These are phyloP conservation scores for Thelonectria rubi DNA, from an alignment of 2,329 filamentous ascomycete species.

Conservation along the genomic window DNA sequence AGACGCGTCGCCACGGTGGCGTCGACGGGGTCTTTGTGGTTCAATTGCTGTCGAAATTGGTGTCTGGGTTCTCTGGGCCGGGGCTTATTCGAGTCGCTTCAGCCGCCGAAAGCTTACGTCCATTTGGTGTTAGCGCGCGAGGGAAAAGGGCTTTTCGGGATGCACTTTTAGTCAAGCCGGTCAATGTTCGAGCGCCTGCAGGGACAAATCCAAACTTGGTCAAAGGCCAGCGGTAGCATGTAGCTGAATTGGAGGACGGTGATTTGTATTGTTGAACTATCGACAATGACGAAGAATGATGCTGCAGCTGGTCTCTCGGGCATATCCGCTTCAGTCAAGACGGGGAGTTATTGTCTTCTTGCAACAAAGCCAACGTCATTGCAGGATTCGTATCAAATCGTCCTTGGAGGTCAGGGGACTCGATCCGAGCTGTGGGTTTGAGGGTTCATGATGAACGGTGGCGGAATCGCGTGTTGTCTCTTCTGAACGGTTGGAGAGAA, in stretches of 20 bases:
- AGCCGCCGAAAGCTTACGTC: conserved; percentile 29
- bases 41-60: conserved; percentile 19
- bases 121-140: conserved; percentile 25
- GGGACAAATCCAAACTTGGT: neutral
- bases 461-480: neutral
- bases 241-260: neutral
- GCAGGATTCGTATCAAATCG: too few relatives aligned
- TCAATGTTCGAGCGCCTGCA: conserved; percentile 7
- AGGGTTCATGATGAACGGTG: too few relatives aligned
- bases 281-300: conserved; percentile 19
- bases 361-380: neutral
- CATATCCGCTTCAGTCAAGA: conserved; percentile 8
- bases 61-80: conserved; percentile 7
- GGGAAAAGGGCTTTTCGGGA: conserved; percentile 8
- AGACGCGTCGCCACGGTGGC: conserved; percentile 23
- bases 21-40: conserved; percentile 17
- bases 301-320: conserved; percentile 9
- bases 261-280: conserved; percentile 12
- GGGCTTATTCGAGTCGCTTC: conserved; percentile 24
- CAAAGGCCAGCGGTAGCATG: conserved; percentile 7
- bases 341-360: neutral
- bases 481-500: neutral
- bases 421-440: neutral
- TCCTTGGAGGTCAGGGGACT: neutral
- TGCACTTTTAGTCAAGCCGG: conserved; percentile 15